phyloP scores from a whole-genome alignment of 2,329 filamentous ascomycete genomes.

The Sclerotinia trifoliorum region DNA sequence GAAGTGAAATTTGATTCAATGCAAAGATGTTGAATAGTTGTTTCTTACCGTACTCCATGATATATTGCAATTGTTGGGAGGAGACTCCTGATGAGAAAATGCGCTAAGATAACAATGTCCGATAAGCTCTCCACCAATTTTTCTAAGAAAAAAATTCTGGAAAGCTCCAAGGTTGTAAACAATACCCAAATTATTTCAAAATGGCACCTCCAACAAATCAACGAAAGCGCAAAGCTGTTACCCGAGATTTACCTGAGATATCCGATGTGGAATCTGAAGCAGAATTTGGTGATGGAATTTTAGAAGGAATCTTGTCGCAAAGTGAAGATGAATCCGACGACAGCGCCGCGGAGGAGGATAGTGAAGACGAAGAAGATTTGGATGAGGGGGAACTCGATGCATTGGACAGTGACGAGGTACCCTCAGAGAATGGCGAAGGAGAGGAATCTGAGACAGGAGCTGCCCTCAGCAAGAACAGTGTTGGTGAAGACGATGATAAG shows the following conservation, averaged over 20 bases:
- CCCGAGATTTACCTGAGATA: slow-evolving; percentile 50
- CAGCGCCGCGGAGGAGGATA: slow-evolving; percentile 47
- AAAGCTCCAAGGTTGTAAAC: slow-evolving; percentile 22
- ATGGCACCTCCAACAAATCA: slow-evolving; percentile 37
- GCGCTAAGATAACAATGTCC: slow-evolving; percentile 33
- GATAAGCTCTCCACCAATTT: slow-evolving; percentile 23
- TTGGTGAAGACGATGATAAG: slow-evolving; percentile 43
- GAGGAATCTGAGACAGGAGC: slow-evolving; percentile 42
- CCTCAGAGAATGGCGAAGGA: slow-evolving; percentile 42
- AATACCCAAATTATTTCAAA: slow-evolving; percentile 23
- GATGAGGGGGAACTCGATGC: slow-evolving; percentile 44
- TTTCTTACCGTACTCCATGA: slow-evolving; percentile 6
- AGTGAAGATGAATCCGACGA: slow-evolving; percentile 59
- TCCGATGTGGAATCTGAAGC: slow-evolving; percentile 57
- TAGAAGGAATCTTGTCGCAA: slow-evolving; percentile 57
- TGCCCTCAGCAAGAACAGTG: slow-evolving; percentile 43
- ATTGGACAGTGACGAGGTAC: slow-evolving; percentile 51
- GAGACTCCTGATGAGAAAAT: slow-evolving; percentile 5
- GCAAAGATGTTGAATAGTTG: background rate
- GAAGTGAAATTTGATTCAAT: background rate
- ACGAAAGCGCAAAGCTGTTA: slow-evolving; percentile 63
- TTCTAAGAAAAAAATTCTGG: slow-evolving; percentile 27
- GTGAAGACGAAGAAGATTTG: slow-evolving; percentile 45
- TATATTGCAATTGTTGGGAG: background rate
- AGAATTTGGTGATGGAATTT: slow-evolving; percentile 55